Evolutionary conservation across 805 yeast genomes (phyloP).

Genomic region (Candida bentonensis): DNA sequence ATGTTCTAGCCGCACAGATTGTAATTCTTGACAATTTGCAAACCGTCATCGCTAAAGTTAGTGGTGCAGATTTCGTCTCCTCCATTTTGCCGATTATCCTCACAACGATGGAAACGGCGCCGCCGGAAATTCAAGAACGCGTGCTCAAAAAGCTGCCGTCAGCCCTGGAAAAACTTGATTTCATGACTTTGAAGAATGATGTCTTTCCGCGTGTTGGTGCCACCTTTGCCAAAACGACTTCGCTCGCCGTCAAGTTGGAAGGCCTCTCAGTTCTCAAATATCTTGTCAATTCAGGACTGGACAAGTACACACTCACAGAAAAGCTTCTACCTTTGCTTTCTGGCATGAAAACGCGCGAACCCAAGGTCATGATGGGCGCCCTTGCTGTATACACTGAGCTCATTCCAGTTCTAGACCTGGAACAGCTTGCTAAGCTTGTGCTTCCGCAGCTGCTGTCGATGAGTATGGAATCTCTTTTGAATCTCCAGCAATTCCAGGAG

Average conservation of each 20-base stretch:
- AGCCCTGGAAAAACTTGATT: slow-evolving; percentile 39
- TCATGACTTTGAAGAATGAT: slow-evolving; percentile 56
- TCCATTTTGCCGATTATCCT: slow-evolving; percentile 32
- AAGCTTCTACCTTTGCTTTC: slow-evolving; percentile 68
- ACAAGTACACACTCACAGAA: slow-evolving; percentile 57
- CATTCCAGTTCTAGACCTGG: slow-evolving; percentile 29
- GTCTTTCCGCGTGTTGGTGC: slow-evolving; percentile 61
- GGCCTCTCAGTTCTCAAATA: slow-evolving; percentile 47
- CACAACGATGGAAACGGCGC: slow-evolving; percentile 18
- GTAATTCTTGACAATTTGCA: slow-evolving; percentile 35
- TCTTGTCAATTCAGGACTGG: slow-evolving; percentile 37
- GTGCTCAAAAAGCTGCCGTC: slow-evolving; percentile 31
- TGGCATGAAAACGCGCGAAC: slow-evolving; percentile 64
- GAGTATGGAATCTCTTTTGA: slow-evolving; percentile 32
- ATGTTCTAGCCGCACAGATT: slow-evolving; percentile 27
- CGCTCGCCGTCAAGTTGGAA: slow-evolving; percentile 61
- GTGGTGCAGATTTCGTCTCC: slow-evolving; percentile 36
- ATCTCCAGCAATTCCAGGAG: slow-evolving; percentile 27
- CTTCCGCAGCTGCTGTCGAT: slow-evolving; percentile 40
- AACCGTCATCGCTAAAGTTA: slow-evolving; percentile 34
- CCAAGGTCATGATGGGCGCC: slow-evolving; percentile 41
- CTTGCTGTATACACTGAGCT: slow-evolving; percentile 28
- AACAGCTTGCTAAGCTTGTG: slow-evolving; percentile 36
- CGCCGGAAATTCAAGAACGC: slow-evolving; percentile 35
- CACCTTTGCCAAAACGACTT: slow-evolving; percentile 72